Conservation (phyloP, 306 rosid species). For the Trifolium subterraneum region DNA sequence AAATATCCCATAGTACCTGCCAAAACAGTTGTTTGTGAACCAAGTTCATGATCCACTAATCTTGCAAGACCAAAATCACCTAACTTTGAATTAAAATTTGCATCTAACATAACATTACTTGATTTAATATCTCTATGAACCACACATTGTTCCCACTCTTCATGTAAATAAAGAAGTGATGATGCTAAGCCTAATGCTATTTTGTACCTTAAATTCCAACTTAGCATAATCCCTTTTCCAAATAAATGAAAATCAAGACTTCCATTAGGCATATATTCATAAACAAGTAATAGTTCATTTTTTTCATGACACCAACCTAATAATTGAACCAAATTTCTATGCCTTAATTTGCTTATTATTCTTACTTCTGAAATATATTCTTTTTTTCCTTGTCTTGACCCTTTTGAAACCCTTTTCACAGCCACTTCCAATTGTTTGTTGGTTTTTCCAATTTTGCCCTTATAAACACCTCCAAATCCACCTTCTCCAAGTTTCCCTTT, state of each 20-base stretch:
- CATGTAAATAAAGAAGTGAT: constrained; percentile 70
- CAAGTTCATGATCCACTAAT: constrained; percentile 71
- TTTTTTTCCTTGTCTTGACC: constrained; percentile 75
- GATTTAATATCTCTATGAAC: constrained; percentile 84
- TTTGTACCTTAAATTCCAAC: constrained; percentile 64
- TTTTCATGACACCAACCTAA: constrained; percentile 82
- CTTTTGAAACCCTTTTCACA: constrained; percentile 74
- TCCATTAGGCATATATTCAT: constrained; percentile 75
- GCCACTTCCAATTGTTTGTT: constrained; percentile 52
- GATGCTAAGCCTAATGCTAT: constrained; percentile 70
- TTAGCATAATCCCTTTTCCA: constrained; percentile 46
- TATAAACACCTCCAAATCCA: constrained; percentile 80
- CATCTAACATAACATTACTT: constrained; percentile 75
- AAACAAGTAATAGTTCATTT: constrained; percentile 72
- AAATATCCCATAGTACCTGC: constrained; percentile 82
- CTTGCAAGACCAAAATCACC: constrained; percentile 87
- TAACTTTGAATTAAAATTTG: constrained; percentile 70
- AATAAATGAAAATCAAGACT: constrained; percentile 83
- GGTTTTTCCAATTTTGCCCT: constrained; percentile 49
- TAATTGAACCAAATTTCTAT: constrained; percentile 75
- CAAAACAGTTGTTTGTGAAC: constrained; percentile 73
- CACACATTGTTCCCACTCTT: constrained; percentile 87
- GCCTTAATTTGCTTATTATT: constrained; percentile 71
- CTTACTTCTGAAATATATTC: constrained; percentile 76
- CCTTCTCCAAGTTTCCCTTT: constrained; percentile 77